A percentile compares a stretch with the other conserved stretches of the same genome.
Evolutionary conservation across 2,329 filamentous ascomycete species (phyloP).

Genomic region (Aspergillus neotritici): DNA sequence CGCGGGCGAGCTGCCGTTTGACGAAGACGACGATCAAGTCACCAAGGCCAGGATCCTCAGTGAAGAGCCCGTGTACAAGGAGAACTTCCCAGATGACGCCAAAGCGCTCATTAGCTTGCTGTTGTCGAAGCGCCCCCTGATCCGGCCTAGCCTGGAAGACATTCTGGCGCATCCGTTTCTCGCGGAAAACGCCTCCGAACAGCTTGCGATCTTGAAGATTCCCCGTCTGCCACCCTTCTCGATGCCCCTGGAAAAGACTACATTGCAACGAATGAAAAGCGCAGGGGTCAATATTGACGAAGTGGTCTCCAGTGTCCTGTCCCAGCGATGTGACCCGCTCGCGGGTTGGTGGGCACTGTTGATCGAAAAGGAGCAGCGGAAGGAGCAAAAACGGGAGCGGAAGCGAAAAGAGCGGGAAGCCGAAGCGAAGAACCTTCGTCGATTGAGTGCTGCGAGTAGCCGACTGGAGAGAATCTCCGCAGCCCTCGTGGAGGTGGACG

Average conservation of each 20-base stretch:
- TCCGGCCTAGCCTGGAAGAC: conserved; percentile 75
- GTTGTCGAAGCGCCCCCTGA: conserved; percentile 83
- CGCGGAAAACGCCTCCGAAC: conserved; percentile 75
- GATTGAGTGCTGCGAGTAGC: conserved; percentile 84
- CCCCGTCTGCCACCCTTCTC: conserved; percentile 77
- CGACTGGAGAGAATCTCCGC: conserved; percentile 76
- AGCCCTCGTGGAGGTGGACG: conserved; percentile 69
- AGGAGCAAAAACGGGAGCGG: conserved; percentile 70
- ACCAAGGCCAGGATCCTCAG: conserved; percentile 81
- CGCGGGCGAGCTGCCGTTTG: conserved; percentile 80
- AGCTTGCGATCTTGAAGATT: conserved; percentile 81
- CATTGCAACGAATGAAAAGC: conserved; percentile 83
- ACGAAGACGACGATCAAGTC: conserved; percentile 86
- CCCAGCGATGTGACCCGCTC: conserved; percentile 81
- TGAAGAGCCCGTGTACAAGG: conserved; percentile 79
- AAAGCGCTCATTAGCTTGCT: conserved; percentile 69
- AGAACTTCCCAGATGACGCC: conserved; percentile 71
- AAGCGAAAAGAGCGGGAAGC: conserved; percentile 80
- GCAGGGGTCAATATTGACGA: conserved; percentile 91
- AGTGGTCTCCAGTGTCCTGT: conserved; percentile 87
- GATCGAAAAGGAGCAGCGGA: conserved; percentile 89
- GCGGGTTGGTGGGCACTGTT: conserved; percentile 95
- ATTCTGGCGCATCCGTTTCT: conserved; percentile 86
- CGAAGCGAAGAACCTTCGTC: conserved; percentile 70
- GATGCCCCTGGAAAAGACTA: conserved; percentile 82